Conservation (phyloP, 192 early-diverging fungal species). For the Umbelopsis vinacea region DNA sequence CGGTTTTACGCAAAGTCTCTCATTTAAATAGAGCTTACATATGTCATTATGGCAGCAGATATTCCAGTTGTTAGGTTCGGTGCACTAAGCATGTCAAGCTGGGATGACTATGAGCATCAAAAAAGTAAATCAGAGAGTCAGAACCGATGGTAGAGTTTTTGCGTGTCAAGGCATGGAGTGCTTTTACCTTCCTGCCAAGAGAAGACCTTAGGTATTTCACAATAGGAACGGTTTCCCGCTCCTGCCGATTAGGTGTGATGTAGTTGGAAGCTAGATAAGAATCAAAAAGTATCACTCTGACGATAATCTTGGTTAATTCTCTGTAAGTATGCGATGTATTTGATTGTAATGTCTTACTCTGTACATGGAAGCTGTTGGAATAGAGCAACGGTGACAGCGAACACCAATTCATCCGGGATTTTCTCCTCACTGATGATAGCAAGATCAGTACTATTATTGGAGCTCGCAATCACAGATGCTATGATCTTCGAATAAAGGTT, state of each 20-base stretch:
- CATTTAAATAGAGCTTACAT: background rate
- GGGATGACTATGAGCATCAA: background rate
- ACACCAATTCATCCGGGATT: background rate
- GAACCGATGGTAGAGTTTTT: background rate
- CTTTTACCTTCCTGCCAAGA: background rate
- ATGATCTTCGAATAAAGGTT: background rate
- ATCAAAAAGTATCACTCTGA: slow-evolving; percentile 1
- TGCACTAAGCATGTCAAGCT: background rate
- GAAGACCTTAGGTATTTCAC: background rate
- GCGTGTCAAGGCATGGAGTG: background rate
- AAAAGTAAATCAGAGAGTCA: background rate
- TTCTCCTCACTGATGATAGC: background rate
- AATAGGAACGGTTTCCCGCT: background rate
- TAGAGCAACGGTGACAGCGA: background rate
- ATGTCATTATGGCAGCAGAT: slow-evolving; percentile 3
- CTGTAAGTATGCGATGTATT: background rate
- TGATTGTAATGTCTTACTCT: background rate
- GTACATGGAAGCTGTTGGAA: background rate
- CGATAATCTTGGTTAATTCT: background rate
- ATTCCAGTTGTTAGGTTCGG: background rate
- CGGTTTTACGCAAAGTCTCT: background rate
- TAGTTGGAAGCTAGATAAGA: background rate
- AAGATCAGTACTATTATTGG: background rate
- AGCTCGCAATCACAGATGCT: background rate
- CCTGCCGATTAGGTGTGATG: background rate